These are phyloP conservation scores for Cantharellus cinnabarinus DNA, from an alignment of 768 basidiomycete species.

Conservation along the genomic window DNA sequence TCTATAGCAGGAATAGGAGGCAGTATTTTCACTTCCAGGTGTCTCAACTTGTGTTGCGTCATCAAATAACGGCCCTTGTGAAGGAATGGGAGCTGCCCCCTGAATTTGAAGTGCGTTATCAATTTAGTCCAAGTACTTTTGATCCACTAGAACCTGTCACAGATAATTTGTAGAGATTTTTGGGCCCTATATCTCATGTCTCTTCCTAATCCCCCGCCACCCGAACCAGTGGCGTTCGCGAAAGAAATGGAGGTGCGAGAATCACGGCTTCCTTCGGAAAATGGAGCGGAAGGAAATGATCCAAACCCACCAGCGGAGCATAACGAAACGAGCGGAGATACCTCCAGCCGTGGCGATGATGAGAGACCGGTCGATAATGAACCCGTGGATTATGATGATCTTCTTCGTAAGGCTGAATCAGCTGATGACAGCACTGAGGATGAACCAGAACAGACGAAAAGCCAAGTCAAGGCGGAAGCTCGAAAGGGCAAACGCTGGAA, in stretches of 20 bases:
- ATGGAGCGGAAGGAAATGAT: background rate
- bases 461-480: too few relatives aligned
- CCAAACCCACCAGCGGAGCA: background rate
- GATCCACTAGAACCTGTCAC: background rate
- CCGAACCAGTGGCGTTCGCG: constrained; percentile 34
- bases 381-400: background rate
- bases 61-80: constrained; percentile 45
- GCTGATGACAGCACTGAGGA: too few relatives aligned
- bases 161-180: constrained; percentile 61
- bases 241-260: background rate
- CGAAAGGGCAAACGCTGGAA: background rate
- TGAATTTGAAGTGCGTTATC: constrained; percentile 49
- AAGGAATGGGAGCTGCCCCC: constrained; percentile 48
- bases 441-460: too few relatives aligned
- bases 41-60: constrained; percentile 59
- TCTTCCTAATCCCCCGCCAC: constrained; percentile 35
- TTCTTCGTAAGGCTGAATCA: background rate
- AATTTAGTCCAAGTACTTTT: background rate
- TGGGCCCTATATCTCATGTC: constrained; percentile 58
- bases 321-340: background rate
- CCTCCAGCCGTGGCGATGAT: background rate
- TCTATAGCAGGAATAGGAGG: constrained; percentile 65
- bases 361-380: background rate
- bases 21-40: constrained; percentile 69
- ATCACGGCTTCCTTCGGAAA: background rate